These are phyloP conservation scores for Apostasia shenzhenica DNA, from an alignment of 106 monocot genomes.

Conservation along the genomic window DNA sequence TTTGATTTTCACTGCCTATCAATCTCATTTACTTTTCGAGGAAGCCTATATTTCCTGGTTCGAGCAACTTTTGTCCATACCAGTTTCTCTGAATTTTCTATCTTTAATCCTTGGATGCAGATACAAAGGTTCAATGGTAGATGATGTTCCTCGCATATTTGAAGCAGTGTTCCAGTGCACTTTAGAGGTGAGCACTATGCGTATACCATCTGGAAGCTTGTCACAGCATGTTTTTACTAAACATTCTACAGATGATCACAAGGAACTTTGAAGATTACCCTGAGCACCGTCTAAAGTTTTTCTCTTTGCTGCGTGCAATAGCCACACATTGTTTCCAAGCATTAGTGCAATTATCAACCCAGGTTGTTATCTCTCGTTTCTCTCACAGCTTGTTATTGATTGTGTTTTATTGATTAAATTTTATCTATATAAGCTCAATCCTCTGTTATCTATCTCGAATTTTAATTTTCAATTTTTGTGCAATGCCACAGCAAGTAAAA, in stretches of 20 bases:
- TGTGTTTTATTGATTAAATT: too few species aligned
- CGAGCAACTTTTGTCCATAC: background rate
- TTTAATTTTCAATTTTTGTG: background rate
- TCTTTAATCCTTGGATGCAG: slow-evolving; percentile 17
- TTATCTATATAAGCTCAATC: too few species aligned
- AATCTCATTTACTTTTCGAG: too few species aligned
- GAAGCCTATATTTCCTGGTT: too few species aligned
- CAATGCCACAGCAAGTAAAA: slow-evolving; percentile 73
- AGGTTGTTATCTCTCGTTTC: slow-evolving; percentile 36
- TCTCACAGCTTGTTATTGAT: background rate
- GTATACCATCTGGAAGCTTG: background rate
- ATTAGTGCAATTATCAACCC: slow-evolving; percentile 76
- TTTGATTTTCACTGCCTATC: too few species aligned
- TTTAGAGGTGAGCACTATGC: slow-evolving; percentile 51
- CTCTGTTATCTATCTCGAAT: too few species aligned
- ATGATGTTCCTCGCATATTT: slow-evolving; percentile 92
- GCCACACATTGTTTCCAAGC: slow-evolving; percentile 95
- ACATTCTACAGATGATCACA: slow-evolving; percentile 75
- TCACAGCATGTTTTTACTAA: background rate
- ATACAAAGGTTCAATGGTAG: slow-evolving; percentile 86
- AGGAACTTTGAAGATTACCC: slow-evolving; percentile 99
- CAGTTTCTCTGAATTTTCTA: background rate
- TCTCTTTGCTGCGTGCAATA: slow-evolving; percentile 82
- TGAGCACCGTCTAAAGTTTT: slow-evolving; percentile 95
- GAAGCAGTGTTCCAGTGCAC: slow-evolving; percentile 98